Base-by-base conservation (phyloP, 331 rosid species). In the Quercus tomentella region DNA sequence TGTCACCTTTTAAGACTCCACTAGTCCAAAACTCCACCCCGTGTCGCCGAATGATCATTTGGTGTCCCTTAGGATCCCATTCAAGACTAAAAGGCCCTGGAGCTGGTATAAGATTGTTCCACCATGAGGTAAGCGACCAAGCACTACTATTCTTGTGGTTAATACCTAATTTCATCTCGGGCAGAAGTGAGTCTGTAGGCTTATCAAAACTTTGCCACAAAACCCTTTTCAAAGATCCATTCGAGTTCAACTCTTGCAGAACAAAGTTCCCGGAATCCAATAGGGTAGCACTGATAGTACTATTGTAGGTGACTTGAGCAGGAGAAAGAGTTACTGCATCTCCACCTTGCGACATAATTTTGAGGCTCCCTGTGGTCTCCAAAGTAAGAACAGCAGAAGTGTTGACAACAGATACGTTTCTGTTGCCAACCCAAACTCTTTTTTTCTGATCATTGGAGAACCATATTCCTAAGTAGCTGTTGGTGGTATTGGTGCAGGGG, bases 191-290 rank as follows among this genome's bases (percentile, higher is more conserved):
- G 0, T 12, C 14, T 21, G 56, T 2, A 9, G 81, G 81, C 8
- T 77, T 35, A 23, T 77, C 81, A 68, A 77, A 68, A 41, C 81
- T 77, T 25, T 77, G 68, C 81, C 81, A 67, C 14, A 68, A 22
- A 35, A 77, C 41, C 1, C n/a, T 22, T 41, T 45, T 76, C 15
- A 4, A 0, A 16, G 58, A 41, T 1, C 79, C 72, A 43, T 62
- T 18, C 17, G 60, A 23, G 16, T 76, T 4, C 8, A 43, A 25
- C 23, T 55, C 75, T 69, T 17, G 67, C 7, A 77, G 57, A 23
- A 77, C 51, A 1, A 77, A 69, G 68, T 77, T 77, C 9, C 81
- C 75, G 6, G 75, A 77, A 56, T 77, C 69, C 26, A 69, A 35
- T 4, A 77, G 21, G 17, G 68, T 77, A 55, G 57, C 69, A 16